A percentile compares a stretch with the other conserved stretches of the same genome.
These are phyloP conservation scores for Schoenoplectus tabernaemontani DNA, from an alignment of 202 grass and related monocot genomes.

Conservation along the genomic window DNA sequence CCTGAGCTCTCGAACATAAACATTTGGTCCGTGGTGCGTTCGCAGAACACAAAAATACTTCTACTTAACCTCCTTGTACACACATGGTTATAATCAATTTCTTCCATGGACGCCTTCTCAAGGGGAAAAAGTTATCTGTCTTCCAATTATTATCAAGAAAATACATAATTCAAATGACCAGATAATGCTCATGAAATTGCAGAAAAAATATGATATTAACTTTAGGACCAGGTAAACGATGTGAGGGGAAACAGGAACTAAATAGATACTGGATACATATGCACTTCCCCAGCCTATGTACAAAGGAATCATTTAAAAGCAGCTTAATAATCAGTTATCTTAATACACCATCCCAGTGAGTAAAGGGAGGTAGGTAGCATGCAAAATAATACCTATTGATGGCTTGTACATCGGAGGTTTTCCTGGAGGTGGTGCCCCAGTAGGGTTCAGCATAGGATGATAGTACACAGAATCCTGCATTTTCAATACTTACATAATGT, in stretches of 20 bases:
- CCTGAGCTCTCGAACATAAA: background rate
- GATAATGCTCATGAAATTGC: background rate
- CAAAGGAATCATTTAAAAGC: background rate
- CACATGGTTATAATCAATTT: background rate
- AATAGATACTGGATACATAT: background rate
- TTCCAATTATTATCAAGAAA: background rate
- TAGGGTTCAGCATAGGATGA: slow-evolving; percentile 92
- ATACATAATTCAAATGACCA: background rate
- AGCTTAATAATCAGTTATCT: slow-evolving; percentile 1
- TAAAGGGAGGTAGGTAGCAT: background rate
- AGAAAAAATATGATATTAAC: background rate
- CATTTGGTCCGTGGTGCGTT: background rate
- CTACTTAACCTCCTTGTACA: background rate
- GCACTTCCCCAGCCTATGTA: background rate
- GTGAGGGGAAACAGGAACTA: background rate
- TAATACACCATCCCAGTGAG: background rate
- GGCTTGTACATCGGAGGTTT: slow-evolving; percentile 99
- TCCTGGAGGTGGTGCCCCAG: slow-evolving; percentile 89
- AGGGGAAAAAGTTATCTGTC: background rate
- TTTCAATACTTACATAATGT: slow-evolving; percentile 24
- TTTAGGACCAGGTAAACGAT: background rate
- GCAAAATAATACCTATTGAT: slow-evolving; percentile 58
- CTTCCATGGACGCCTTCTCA: background rate
- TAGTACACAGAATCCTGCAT: slow-evolving; percentile 97
- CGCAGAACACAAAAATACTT: background rate